phyloP scores from a whole-genome alignment of 352 stramenopile species.

The Aphanomyces cochlioides region DNA sequence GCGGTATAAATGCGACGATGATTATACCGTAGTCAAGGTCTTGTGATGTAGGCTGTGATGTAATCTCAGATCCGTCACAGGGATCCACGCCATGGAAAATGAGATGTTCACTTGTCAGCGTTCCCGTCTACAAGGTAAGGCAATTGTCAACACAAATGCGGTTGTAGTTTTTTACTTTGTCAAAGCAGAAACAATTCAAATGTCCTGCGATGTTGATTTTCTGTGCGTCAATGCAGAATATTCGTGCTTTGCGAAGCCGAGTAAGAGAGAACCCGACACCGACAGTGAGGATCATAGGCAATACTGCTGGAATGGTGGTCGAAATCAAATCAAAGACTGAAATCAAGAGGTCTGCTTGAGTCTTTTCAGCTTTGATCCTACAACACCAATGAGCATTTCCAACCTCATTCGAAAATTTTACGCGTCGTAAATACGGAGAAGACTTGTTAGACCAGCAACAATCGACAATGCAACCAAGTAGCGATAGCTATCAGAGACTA shows the following conservation, averaged over 20 bases:
- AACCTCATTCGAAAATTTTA: not conserved
- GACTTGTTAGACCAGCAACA: slow-evolving; percentile 49
- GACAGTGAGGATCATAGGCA: slow-evolving; percentile 56
- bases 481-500: slow-evolving; percentile 65
- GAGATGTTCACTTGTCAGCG: slow-evolving; percentile 64
- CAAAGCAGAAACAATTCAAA: slow-evolving; percentile 74
- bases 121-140: slow-evolving; percentile 47
- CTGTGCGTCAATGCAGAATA: slow-evolving; percentile 62
- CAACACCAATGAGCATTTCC: not conserved
- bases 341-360: slow-evolving; percentile 35
- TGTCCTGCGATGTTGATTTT: slow-evolving; percentile 68
- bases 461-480: slow-evolving; percentile 45
- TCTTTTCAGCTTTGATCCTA: slow-evolving; percentile 24
- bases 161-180: slow-evolving; percentile 40
- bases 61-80: slow-evolving; percentile 32
- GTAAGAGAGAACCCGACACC: slow-evolving; percentile 56
- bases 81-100: slow-evolving; percentile 72
- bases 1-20: not conserved
- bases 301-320: slow-evolving; percentile 43
- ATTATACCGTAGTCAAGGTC: slow-evolving; percentile 11
- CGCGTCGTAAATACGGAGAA: slow-evolving; percentile 42
- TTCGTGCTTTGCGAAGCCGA: slow-evolving; percentile 40
- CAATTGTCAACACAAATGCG: not conserved
- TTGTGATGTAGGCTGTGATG: not conserved
- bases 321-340: slow-evolving; percentile 60